phyloP scores from a whole-genome alignment of 306 rosid species.

The Citrullus amarus region DNA sequence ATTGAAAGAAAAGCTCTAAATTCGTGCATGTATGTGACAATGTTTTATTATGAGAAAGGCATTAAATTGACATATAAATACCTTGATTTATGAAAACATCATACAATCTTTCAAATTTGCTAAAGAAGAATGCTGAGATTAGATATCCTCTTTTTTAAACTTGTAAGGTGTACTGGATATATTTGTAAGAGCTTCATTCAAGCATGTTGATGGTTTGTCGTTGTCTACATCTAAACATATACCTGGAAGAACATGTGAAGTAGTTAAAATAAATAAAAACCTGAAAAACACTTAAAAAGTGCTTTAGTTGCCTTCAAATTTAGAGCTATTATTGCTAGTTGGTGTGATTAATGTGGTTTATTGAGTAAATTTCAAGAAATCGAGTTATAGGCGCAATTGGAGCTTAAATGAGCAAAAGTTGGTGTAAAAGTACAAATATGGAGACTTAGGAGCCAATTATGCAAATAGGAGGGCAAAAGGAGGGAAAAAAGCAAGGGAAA shows the following conservation, averaged over 20 bases:
- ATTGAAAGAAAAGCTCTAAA: not conserved
- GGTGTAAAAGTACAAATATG: too few relatives aligned
- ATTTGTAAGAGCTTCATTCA: constrained; percentile 52
- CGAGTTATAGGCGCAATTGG: too few relatives aligned
- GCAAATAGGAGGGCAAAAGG: too few relatives aligned
- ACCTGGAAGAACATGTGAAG: constrained; percentile 36
- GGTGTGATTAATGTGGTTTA: too few relatives aligned
- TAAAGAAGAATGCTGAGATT: constrained; percentile 64
- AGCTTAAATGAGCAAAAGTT: too few relatives aligned
- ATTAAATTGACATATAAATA: constrained; percentile 14
- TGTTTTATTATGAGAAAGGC: not conserved
- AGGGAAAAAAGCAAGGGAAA: too few relatives aligned
- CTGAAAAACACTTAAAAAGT: too few relatives aligned
- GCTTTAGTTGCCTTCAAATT: too few relatives aligned
- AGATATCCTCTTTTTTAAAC: constrained; percentile 62
- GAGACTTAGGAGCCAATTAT: too few relatives aligned
- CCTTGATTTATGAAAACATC: constrained; percentile 64
- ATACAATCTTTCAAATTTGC: constrained; percentile 62
- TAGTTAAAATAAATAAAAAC: not conserved
- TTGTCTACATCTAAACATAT: constrained; percentile 76
- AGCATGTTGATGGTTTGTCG: constrained; percentile 72
- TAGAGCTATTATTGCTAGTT: too few relatives aligned
- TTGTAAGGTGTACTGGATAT: constrained; percentile 34
- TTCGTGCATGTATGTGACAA: not conserved
- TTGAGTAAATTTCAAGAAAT: too few relatives aligned